Evolutionary conservation across 1,284 basidiomycete species (phyloP).

Genomic region (Ganoderma lucidum): DNA sequence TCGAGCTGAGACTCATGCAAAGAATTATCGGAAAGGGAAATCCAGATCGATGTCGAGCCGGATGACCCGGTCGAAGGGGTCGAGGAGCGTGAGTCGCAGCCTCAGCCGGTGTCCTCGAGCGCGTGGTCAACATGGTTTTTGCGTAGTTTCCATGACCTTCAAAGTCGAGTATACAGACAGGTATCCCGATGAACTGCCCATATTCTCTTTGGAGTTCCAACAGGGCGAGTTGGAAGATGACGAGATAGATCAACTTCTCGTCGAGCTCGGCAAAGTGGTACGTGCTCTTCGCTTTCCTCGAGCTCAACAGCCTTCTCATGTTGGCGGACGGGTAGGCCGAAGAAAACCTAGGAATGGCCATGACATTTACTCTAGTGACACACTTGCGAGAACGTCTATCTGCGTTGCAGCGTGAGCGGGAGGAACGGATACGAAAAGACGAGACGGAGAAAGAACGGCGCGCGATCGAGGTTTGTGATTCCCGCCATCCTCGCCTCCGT

Average conservation of each 20-base stretch:
- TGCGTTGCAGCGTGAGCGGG: constrained; percentile 65
- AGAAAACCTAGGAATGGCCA: constrained; percentile 95
- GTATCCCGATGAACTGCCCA: constrained; percentile 83
- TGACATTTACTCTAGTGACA: constrained; percentile 95
- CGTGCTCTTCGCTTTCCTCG: constrained; percentile 2
- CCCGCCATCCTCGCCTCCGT: background rate
- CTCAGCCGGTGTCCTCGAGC: constrained; percentile 7
- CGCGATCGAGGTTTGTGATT: constrained; percentile 71
- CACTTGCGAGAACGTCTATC: constrained; percentile 86
- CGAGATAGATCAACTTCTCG: constrained; percentile 63
- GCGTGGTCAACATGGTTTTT: constrained; percentile 24
- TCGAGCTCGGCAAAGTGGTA: constrained; percentile 72
- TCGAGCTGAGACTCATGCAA: constrained; percentile 60
- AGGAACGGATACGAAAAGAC: constrained; percentile 63
- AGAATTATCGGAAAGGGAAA: constrained; percentile 87
- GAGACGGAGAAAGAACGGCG: constrained; percentile 78
- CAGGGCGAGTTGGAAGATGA: constrained; percentile 76
- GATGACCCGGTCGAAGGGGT: constrained; percentile 75
- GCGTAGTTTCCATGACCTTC: constrained; percentile 77
- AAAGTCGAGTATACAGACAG: constrained; percentile 73
- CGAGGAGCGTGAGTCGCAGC: constrained; percentile 59
- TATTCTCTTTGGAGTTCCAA: constrained; percentile 70
- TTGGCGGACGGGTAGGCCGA: constrained; percentile 65
- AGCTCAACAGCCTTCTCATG: constrained; percentile 12
- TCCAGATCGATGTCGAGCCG: constrained; percentile 90